phyloP scores from a whole-genome alignment of 345 rosid genomes.

The Gossypium arboreum region DNA sequence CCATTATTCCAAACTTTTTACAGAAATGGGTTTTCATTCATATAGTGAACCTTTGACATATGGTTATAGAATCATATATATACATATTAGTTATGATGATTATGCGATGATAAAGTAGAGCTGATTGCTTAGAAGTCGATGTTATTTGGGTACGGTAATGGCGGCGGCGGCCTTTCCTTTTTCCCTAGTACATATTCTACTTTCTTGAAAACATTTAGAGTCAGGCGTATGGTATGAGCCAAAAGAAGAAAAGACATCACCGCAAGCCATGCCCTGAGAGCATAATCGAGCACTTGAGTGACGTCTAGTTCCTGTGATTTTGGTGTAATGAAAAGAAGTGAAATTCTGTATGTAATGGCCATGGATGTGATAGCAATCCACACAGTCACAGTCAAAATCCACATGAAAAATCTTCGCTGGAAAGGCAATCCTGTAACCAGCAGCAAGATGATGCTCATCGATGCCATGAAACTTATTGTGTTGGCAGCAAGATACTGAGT shows the following conservation, averaged over 20 bases:
- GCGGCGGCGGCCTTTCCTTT: neutral
- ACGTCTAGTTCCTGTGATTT: neutral
- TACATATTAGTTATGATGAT: too few species aligned
- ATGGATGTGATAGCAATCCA: slow-evolving; percentile 29
- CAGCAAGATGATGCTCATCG: slow-evolving; percentile 31
- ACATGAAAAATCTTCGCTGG: slow-evolving; percentile 24
- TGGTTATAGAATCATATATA: neutral
- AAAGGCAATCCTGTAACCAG: slow-evolving; percentile 32
- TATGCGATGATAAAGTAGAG: too few species aligned
- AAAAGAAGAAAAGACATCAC: slow-evolving; percentile 7
- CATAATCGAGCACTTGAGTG: neutral
- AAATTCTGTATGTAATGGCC: slow-evolving; percentile 15
- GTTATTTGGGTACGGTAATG: neutral
- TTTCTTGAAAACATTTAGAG: neutral
- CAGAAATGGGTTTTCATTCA: neutral
- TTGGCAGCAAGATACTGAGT: slow-evolving; percentile 11
- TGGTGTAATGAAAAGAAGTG: neutral
- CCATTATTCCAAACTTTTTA: too few species aligned
- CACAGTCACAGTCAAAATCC: slow-evolving; percentile 29
- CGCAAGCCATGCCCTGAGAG: neutral
- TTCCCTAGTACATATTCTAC: neutral
- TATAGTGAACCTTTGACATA: neutral
- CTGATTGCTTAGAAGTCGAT: neutral
- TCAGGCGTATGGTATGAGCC: neutral
- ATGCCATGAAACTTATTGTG: slow-evolving; percentile 22